Evolutionary conservation across 2,329 filamentous ascomycete genomes (phyloP).

Genomic region (Coniochaeta sp.): DNA sequence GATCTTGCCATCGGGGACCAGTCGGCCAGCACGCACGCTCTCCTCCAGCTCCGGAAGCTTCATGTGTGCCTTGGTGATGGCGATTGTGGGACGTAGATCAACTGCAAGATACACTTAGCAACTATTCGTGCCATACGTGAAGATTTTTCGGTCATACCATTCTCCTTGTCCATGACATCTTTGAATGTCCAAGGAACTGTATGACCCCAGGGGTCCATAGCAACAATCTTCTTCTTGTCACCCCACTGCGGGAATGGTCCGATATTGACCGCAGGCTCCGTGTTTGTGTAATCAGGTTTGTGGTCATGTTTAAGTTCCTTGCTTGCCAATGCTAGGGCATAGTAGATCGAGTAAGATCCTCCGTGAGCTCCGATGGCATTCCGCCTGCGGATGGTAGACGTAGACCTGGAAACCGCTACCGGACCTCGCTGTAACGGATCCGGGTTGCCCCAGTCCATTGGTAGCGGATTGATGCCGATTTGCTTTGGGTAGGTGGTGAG

Average conservation of each 20-base stretch:
- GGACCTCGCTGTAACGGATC: constrained; percentile 74
- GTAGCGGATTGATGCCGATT: constrained; percentile 85
- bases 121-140: background rate
- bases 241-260: constrained; percentile 87
- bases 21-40: constrained; percentile 70
- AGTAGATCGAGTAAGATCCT: constrained; percentile 93
- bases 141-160: constrained; percentile 38
- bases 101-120: constrained; percentile 33
- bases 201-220: constrained; percentile 94
- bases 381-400: constrained; percentile 68
- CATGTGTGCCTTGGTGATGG: constrained; percentile 90
- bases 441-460: constrained; percentile 77
- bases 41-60: constrained; percentile 92
- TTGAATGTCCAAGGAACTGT: constrained; percentile 77
- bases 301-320: constrained; percentile 82
- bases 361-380: constrained; percentile 62
- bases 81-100: constrained; percentile 85
- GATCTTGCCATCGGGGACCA: constrained; percentile 80
- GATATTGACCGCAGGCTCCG: constrained; percentile 83
- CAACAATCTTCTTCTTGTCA: constrained; percentile 88
- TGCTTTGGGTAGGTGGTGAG: constrained; percentile 83
- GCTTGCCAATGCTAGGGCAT: constrained; percentile 85
- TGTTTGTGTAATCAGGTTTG: constrained; percentile 63
- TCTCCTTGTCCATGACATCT: constrained; percentile 68
- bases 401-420: constrained; percentile 74